Evolutionary conservation across 2,329 filamentous ascomycete species (phyloP).

Genomic region (Penicillium sp.): DNA sequence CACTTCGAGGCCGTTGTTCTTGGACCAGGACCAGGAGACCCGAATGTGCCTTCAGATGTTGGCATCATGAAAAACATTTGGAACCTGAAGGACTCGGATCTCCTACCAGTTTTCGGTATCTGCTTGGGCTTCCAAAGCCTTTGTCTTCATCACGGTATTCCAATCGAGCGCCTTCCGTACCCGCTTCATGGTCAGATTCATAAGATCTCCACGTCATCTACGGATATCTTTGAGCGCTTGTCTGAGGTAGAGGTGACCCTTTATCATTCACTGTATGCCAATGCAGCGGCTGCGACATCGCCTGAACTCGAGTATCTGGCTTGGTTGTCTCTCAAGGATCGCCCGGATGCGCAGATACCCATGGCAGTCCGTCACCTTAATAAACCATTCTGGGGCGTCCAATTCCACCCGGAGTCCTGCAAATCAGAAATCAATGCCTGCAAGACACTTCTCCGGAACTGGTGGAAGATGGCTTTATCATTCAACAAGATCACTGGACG

Average conservation of each 20-base stretch:
- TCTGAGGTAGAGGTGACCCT: constrained; percentile 65
- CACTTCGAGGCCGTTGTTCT: constrained; percentile 81
- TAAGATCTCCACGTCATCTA: constrained; percentile 56
- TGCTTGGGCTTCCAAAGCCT: constrained; percentile 87
- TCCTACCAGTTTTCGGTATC: constrained; percentile 78
- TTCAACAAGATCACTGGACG: constrained; percentile 54
- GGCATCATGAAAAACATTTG: constrained; percentile 78
- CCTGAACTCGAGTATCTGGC: constrained; percentile 54
- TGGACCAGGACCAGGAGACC: constrained; percentile 85
- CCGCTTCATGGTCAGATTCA: constrained; percentile 81
- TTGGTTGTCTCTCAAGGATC: constrained; percentile 53
- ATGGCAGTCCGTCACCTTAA: constrained; percentile 68
- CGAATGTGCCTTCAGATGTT: constrained; percentile 67
- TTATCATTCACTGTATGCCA: constrained; percentile 64
- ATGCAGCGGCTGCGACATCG: constrained; percentile 32
- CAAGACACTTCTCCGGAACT: constrained; percentile 64
- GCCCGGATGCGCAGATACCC: constrained; percentile 50
- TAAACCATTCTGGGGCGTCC: constrained; percentile 79
- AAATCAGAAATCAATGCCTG: constrained; percentile 62
- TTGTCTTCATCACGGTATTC: constrained; percentile 63
- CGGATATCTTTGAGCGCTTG: constrained; percentile 64
- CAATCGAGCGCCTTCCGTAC: constrained; percentile 62
- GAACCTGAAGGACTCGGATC: constrained; percentile 55
- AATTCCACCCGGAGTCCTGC: constrained; percentile 90
- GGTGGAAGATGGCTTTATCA: constrained; percentile 63